These are phyloP conservation scores for Diphasiastrum complanatum DNA, from an alignment of 83 land plant genomes.

Conservation along the genomic window DNA sequence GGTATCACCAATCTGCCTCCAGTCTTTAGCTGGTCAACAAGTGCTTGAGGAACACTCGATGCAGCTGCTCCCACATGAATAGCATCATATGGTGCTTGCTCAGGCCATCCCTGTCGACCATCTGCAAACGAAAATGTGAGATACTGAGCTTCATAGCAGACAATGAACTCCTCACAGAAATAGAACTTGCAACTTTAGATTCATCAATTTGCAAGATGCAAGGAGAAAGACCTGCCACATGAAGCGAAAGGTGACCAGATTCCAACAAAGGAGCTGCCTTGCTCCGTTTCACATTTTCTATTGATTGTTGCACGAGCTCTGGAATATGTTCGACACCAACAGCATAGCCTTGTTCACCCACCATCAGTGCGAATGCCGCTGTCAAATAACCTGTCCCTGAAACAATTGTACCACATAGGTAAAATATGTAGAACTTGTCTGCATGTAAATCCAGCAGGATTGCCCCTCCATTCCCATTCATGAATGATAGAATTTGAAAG, in stretches of 20 bases:
- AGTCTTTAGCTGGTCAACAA: constrained; percentile 27
- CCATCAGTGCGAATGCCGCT: constrained; percentile 31
- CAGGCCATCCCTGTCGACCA: constrained; percentile 29
- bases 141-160: too few species aligned
- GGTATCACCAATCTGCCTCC: constrained; percentile 39
- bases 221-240: constrained; percentile 21
- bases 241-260: constrained; percentile 24
- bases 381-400: constrained; percentile 38
- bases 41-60: constrained; percentile 23
- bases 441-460: too few species aligned
- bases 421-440: too few species aligned
- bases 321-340: constrained; percentile 37
- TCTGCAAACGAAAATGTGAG: too few species aligned
- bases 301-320: constrained; percentile 20
- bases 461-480: too few species aligned
- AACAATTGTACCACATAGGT: too few species aligned
- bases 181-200: too few species aligned
- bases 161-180: too few species aligned
- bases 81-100: constrained; percentile 32
- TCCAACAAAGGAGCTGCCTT: constrained; percentile 19
- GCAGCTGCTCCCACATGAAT: constrained; percentile 41
- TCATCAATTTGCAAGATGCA: too few species aligned
- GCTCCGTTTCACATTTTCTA: constrained; percentile 29
- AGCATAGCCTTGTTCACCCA: constrained; percentile 28
- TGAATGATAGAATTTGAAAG: too few species aligned